Conservation (phyloP, 75 land plant species). For the Larix kaempferi region DNA sequence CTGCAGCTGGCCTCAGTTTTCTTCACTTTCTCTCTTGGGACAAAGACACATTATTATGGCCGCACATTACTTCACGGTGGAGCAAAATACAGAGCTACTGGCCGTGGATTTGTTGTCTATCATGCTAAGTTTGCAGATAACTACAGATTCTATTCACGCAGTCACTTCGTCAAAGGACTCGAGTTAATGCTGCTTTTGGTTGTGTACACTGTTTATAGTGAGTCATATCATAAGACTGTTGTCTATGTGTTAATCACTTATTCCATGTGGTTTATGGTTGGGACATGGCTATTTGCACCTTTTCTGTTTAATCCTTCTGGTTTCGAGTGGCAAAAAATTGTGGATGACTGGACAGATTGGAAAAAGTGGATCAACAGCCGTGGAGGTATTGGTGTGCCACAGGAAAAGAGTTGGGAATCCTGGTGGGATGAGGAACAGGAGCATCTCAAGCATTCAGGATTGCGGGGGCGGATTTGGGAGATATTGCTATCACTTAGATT, state of each 20-base stretch:
- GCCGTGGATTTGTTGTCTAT: conserved; percentile 93
- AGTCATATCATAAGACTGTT: conserved; percentile 53
- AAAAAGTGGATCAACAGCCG: conserved; percentile 93
- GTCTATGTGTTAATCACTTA: conserved; percentile 77
- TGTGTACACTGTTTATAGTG: conserved; percentile 77
- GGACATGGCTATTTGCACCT: conserved; percentile 97
- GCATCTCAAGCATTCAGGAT: conserved; percentile 67
- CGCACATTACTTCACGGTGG: conserved; percentile 96
- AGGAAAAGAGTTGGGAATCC: conserved; percentile 95
- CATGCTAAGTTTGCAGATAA: conserved; percentile 97
- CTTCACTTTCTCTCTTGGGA: conserved; percentile 97
- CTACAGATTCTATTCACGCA: conserved; percentile 90
- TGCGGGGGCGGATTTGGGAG: conserved; percentile 71
- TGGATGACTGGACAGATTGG: conserved; percentile 99
- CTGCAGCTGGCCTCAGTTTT: conserved; percentile 96
- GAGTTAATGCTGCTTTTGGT: conserved; percentile 80
- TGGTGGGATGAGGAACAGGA: conserved; percentile 99
- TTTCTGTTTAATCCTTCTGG: conserved; percentile 98
- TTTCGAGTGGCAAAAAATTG: conserved; percentile 99
- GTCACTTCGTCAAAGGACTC: conserved; percentile 93
- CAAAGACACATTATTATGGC: conserved; percentile 94
- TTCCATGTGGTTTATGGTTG: conserved; percentile 98
- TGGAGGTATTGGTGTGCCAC: conserved; percentile 86
- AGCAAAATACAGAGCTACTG: conserved; percentile 88
- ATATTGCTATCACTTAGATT: conserved; percentile 74